Conservation (phyloP, 192 early-diverging fungal genomes). For the Backusella westeae region DNA sequence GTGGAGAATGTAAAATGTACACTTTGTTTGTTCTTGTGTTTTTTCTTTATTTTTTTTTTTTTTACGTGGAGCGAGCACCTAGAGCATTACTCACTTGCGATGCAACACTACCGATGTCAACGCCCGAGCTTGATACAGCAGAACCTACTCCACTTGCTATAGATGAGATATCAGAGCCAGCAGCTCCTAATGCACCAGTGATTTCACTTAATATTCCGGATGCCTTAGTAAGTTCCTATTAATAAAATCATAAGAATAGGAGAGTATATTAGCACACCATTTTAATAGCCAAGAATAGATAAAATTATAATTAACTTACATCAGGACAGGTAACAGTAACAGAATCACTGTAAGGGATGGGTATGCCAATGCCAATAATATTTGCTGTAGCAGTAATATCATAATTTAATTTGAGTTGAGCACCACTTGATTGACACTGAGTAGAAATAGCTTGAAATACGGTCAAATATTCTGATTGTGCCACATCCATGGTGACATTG, state of each 20-base stretch:
- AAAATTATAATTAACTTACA: neutral
- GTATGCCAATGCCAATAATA: slow-evolving; percentile 31
- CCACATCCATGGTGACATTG: slow-evolving; percentile 29
- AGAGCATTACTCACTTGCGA: neutral
- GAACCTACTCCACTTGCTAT: neutral
- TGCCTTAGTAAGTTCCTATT: neutral
- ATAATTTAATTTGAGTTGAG: slow-evolving; percentile 26
- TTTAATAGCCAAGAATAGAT: neutral
- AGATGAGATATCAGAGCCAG: neutral
- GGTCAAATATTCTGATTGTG: slow-evolving; percentile 21
- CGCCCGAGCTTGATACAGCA: neutral
- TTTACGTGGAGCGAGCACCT: neutral
- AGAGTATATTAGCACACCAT: neutral
- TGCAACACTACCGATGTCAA: neutral
- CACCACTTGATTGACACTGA: slow-evolving; percentile 42
- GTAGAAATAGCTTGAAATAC: slow-evolving; percentile 40
- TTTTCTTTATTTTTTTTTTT: neutral
- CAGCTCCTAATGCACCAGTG: neutral
- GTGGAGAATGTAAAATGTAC: neutral
- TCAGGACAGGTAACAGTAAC: neutral
- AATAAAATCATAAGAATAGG: neutral
- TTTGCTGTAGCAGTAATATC: slow-evolving; percentile 16
- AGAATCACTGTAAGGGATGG: neutral
- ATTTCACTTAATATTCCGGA: neutral
- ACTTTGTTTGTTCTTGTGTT: neutral